A percentile compares a stretch with the other conserved stretches of the same genome.
Evolutionary conservation across 2,329 filamentous ascomycete species (phyloP).

Genomic region (Cyphellophora europaea): DNA sequence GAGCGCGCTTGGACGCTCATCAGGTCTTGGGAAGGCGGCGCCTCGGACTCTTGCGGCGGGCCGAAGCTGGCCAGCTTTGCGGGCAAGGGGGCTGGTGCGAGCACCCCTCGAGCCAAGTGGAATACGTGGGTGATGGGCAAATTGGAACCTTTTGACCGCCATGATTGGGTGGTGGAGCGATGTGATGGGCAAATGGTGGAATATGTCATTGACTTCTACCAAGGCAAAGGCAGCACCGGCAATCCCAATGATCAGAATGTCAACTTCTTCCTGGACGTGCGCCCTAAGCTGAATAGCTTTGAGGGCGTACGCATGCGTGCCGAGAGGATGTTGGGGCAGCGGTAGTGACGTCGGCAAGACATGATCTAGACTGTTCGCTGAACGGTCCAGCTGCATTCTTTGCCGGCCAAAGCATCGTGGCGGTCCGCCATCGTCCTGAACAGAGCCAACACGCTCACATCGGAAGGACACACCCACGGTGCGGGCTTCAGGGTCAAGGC

Average conservation of each 20-base stretch:
- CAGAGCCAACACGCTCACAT: too few relatives aligned
- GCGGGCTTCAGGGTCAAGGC: too few relatives aligned
- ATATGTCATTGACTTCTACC: conserved; percentile 97
- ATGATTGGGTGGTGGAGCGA: conserved; percentile 94
- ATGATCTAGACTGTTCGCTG: too few relatives aligned
- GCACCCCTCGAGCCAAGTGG: conserved; percentile 75
- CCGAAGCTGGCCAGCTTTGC: conserved; percentile 77
- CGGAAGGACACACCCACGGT: too few relatives aligned
- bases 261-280: conserved; percentile 57
- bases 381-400: too few relatives aligned
- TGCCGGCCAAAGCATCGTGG: too few relatives aligned
- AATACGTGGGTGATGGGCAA: conserved; percentile 61
- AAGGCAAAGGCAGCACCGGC: conserved; percentile 45
- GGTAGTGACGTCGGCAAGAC: too few relatives aligned
- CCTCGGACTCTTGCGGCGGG: conserved; percentile 48
- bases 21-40: conserved; percentile 64
- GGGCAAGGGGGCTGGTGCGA: conserved; percentile 44
- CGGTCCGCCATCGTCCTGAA: too few relatives aligned
- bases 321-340: conserved; percentile 26
- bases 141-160: conserved; percentile 81
- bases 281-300: conserved; percentile 55
- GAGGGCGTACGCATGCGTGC: conserved; percentile 53
- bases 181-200: conserved; percentile 69
- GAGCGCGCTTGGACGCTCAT: conserved; percentile 94
- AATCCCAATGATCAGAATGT: conserved; percentile 28